Evolutionary conservation across 176 grass and related monocot species (phyloP).

Genomic region (Carex myosuroides): DNA sequence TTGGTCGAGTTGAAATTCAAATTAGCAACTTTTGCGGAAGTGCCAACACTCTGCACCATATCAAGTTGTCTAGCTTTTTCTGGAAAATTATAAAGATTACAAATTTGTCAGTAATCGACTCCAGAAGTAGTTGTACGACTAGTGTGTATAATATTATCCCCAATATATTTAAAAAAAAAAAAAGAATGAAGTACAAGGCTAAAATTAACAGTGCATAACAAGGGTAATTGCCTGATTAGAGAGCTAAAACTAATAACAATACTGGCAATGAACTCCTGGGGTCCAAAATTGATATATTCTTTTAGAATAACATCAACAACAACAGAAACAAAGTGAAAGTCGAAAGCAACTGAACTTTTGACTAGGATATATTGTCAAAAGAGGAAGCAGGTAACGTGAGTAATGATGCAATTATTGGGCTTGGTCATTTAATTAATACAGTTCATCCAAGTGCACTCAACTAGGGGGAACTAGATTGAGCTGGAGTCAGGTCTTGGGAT

Average conservation of each 20-base stretch:
- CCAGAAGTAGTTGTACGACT: background rate
- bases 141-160: background rate
- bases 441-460: background rate
- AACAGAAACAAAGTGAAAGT: background rate
- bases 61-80: background rate
- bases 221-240: background rate
- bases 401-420: background rate
- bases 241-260: background rate
- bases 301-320: background rate
- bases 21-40: background rate
- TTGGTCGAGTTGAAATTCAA: conserved; percentile 49
- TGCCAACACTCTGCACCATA: background rate
- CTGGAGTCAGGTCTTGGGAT: background rate
- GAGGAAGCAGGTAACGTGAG: background rate
- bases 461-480: background rate
- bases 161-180: background rate
- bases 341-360: background rate
- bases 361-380: background rate
- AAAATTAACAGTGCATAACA: background rate
- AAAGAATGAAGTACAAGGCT: background rate
- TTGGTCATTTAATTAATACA: background rate
- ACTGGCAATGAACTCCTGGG: background rate
- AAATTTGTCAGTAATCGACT: background rate
- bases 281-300: background rate
- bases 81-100: background rate